phyloP scores from a whole-genome alignment of 768 basidiomycete genomes.

The Trametes cinnabarina region DNA sequence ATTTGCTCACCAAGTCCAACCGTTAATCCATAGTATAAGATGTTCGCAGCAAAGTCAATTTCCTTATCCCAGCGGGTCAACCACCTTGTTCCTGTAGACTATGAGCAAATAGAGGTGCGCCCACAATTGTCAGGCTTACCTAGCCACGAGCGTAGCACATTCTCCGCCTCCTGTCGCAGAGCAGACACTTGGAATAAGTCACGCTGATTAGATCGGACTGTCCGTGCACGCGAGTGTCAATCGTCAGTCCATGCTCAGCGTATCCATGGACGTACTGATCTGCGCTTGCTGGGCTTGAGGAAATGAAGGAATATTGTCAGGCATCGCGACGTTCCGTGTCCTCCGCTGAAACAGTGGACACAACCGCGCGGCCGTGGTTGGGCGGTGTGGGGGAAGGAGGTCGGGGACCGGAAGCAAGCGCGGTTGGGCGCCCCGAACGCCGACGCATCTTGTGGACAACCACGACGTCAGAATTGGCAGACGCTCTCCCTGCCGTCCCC shows the following conservation, averaged over 20 bases:
- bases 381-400: conserved; percentile 7
- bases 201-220: conserved; percentile 84
- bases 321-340: conserved; percentile 17
- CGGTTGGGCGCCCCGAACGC: conserved; percentile 4
- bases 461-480: conserved; percentile 10
- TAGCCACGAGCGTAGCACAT: conserved; percentile 71
- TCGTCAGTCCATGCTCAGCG: too few relatives aligned
- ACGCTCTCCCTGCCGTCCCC: conserved; percentile 25
- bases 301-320: conserved; percentile 44
- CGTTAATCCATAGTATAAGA: conserved; percentile 73
- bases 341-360: conserved; percentile 11
- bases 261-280: conserved; percentile 57
- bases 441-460: conserved; percentile 6
- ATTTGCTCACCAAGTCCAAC: conserved; percentile 61
- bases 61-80: conserved; percentile 80
- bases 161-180: conserved; percentile 73
- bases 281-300: conserved; percentile 82
- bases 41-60: conserved; percentile 63
- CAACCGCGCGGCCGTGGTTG: neutral
- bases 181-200: conserved; percentile 76
- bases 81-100: conserved; percentile 87
- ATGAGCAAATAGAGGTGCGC: too few relatives aligned
- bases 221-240: neutral
- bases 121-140: conserved; percentile 48
- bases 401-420: conserved; percentile 9